A percentile compares a stretch with the other conserved stretches of the same genome.
These are phyloP conservation scores for Apocynum venetum DNA, from an alignment of 257 asterid species.

Conservation along the genomic window DNA sequence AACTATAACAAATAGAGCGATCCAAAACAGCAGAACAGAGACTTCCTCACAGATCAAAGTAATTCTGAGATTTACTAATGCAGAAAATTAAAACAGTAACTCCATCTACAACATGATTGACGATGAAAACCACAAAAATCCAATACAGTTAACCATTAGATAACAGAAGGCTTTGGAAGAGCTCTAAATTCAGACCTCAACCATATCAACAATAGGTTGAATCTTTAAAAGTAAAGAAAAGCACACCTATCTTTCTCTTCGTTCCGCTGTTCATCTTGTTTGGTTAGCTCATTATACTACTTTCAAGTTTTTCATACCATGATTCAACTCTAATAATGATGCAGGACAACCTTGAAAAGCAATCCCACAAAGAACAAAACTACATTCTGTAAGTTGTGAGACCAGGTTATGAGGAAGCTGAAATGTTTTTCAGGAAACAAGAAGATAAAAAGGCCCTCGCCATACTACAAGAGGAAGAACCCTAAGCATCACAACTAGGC, in stretches of 20 bases:
- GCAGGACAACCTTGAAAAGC: too few species aligned
- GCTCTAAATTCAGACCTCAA: neutral
- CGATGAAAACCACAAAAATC: neutral
- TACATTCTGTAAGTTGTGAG: too few species aligned
- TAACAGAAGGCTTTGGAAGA: neutral
- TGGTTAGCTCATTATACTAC: neutral
- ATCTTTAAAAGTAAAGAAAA: neutral
- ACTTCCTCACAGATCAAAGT: neutral
- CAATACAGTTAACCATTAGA: neutral
- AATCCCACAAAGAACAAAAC: too few species aligned
- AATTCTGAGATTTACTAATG: neutral
- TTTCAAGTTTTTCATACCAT: neutral
- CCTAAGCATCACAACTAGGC: too few species aligned
- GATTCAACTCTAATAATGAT: neutral
- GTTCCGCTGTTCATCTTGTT: neutral
- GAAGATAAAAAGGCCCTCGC: too few species aligned
- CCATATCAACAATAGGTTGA: neutral
- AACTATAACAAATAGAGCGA: neutral
- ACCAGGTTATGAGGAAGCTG: too few species aligned
- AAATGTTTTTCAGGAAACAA: too few species aligned
- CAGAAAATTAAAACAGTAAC: neutral
- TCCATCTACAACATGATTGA: constrained; percentile 4
- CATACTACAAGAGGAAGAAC: too few species aligned
- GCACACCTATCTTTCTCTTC: neutral
- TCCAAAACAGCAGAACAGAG: neutral